Base-by-base conservation (phyloP, 805 yeast species). In the Candida insectalens region DNA sequence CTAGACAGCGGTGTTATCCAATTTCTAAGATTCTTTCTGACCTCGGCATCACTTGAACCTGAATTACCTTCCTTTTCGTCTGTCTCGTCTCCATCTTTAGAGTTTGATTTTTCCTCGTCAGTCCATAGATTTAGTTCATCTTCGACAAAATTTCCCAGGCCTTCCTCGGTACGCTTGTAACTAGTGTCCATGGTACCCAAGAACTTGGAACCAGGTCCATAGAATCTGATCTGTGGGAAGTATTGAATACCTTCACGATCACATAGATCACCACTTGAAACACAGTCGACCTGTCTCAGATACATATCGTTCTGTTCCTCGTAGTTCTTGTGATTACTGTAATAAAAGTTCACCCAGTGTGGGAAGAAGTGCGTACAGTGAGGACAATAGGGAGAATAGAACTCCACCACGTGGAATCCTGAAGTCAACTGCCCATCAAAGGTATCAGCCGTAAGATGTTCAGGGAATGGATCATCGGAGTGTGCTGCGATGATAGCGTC, bases 311-410 rank as follows among this genome's bases (percentile, higher is more conserved):
- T 44, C 6, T 55, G 44, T 13, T 60, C 50, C 29, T 68, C 66
- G 25, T 71, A 76, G 26, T 70, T 74, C 7, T 56, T 51, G 25
- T 65, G 54, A 45, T 72, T 69, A 4, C 55, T 52, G 17, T 61
- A 46, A 59, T 74, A 83, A 0, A 89, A 69, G 36, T 68, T 63
- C 38, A 74, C 69, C 96, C 97, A 92, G 6, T 60, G 66, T 2
- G 98, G 97, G 2, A 83, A 92, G 34, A 92, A 59, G 6, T 60
- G 64, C 40, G 62, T 69, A 59, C 98, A 92, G 57, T 89, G 97
- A 6, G 62, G 53, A 53, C 98, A 92, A 48, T 78, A 78, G 0
- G 98, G 98, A 21, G 95, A 84, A 52, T 59, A 92, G 57, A 85
- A 88, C 58, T 89, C 96, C 22, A 89, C 77, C 49, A 89, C 67